Evolutionary conservation across 441 rosid genomes (phyloP).

Genomic region (Bocquillonia castaneifolia): DNA sequence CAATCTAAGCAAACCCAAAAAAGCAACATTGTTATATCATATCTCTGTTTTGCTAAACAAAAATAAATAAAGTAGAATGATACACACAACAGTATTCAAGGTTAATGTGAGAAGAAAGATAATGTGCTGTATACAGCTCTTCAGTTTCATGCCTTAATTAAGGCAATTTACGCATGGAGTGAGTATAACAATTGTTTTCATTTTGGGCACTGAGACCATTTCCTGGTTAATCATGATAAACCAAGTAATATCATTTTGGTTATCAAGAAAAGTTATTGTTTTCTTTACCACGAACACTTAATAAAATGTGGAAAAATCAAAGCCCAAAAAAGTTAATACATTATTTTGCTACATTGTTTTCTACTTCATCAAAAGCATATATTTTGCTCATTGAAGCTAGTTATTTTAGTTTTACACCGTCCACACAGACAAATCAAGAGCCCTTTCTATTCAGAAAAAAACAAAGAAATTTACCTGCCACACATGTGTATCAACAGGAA

Average conservation of each 20-base stretch:
- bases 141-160: background rate
- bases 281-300: background rate
- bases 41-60: slow-evolving; percentile 11
- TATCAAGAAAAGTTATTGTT: background rate
- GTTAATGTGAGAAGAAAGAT: background rate
- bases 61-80: background rate
- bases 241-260: background rate
- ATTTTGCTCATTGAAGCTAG: background rate
- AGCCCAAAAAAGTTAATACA: background rate
- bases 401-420: too few species aligned
- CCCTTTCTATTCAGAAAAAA: too few species aligned
- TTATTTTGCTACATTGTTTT: background rate
- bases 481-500: slow-evolving; percentile 95
- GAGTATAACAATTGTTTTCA: too few species aligned
- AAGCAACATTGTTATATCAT: slow-evolving; percentile 18
- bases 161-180: too few species aligned
- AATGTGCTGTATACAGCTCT: background rate
- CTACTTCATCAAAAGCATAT: background rate
- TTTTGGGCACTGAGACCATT: too few species aligned
- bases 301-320: background rate
- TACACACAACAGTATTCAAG: too few species aligned
- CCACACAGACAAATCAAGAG: too few species aligned
- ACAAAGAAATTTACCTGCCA: slow-evolving; percentile 55
- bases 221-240: background rate
- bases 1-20: slow-evolving; percentile 52